Evolutionary conservation across 2,329 filamentous ascomycete genomes (phyloP).

Genomic region (Epichloe gansuensis): DNA sequence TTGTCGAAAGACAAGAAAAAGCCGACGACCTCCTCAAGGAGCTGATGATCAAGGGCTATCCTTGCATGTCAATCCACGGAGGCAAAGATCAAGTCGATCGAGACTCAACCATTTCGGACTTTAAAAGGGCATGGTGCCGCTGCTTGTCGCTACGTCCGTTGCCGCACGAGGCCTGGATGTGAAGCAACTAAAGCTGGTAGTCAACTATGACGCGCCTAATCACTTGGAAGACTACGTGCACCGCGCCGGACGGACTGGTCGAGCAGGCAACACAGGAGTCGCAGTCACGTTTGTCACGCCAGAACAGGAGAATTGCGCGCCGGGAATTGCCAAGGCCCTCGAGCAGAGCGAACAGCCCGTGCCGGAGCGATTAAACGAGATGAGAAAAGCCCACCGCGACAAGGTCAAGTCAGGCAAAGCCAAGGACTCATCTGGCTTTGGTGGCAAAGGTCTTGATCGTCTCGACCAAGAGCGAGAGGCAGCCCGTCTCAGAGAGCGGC

Average conservation of each 20-base stretch:
- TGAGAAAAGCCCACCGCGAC: constrained; percentile 64
- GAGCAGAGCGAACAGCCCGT: constrained; percentile 80
- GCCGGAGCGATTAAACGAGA: constrained; percentile 54
- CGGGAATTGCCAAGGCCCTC: constrained; percentile 82
- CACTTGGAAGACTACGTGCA: constrained; percentile 96
- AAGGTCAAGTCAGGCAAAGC: constrained; percentile 90
- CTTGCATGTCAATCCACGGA: constrained; percentile 86
- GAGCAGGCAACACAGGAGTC: constrained; percentile 87
- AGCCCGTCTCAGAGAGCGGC: constrained; percentile 73
- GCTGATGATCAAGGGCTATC: constrained; percentile 72
- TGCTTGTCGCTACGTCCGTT: constrained; percentile 89
- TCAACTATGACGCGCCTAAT: constrained; percentile 91
- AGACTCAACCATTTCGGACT: constrained; percentile 83
- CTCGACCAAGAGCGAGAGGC: constrained; percentile 86
- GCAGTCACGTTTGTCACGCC: constrained; percentile 90
- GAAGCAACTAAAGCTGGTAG: constrained; percentile 86
- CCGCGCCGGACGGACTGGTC: constrained; percentile 82
- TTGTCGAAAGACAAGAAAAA: constrained; percentile 85
- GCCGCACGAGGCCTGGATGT: constrained; percentile 92
- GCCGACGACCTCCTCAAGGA: constrained; percentile 70
- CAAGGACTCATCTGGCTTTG: constrained; percentile 82
- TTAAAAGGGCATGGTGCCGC: constrained; percentile 84
- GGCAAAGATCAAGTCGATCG: constrained; percentile 90
- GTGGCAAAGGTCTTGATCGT: constrained; percentile 84
- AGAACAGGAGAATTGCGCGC: constrained; percentile 81